These are phyloP conservation scores for Pseudogymnoascus sp. DNA, from an alignment of 2,329 filamentous ascomycete species.

Conservation along the genomic window DNA sequence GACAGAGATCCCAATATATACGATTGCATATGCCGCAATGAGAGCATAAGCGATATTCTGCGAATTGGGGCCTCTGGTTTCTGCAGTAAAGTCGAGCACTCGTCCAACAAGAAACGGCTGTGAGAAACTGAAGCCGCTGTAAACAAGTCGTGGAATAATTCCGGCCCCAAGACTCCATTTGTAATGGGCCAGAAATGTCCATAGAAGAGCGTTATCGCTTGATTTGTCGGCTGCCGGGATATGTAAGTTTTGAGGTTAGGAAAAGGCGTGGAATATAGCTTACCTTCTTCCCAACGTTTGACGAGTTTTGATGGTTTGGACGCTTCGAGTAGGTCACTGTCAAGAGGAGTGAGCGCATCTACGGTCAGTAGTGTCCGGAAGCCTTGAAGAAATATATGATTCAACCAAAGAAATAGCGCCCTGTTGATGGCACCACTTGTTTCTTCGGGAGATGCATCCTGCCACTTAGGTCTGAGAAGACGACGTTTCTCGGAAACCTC, in stretches of 20 bases:
- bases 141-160: slow-evolving; percentile 31
- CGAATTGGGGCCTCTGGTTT: slow-evolving; percentile 20
- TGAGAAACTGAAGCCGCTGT: slow-evolving; percentile 35
- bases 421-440: slow-evolving; percentile 29
- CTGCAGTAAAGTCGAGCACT: slow-evolving; percentile 27
- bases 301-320: neutral
- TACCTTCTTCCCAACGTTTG: slow-evolving; percentile 1
- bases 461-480: slow-evolving; percentile 23
- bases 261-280: neutral
- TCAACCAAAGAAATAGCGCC: slow-evolving; percentile 33
- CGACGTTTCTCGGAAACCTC: slow-evolving; percentile 30
- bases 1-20: slow-evolving; percentile 37
- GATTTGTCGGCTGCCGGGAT: neutral
- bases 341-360: slow-evolving; percentile 22
- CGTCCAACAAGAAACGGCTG: slow-evolving; percentile 38
- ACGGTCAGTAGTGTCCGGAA: slow-evolving; percentile 20
- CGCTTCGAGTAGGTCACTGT: slow-evolving; percentile 20
- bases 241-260: neutral
- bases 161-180: slow-evolving; percentile 9
- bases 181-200: slow-evolving; percentile 9
- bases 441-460: slow-evolving; percentile 21
- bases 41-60: slow-evolving; percentile 30
- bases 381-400: slow-evolving; percentile 25
- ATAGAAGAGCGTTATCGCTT: neutral
- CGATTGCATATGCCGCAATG: slow-evolving; percentile 33